Base-by-base conservation (phyloP, 768 basidiomycete genomes). In the Cubamyces lactineus region DNA sequence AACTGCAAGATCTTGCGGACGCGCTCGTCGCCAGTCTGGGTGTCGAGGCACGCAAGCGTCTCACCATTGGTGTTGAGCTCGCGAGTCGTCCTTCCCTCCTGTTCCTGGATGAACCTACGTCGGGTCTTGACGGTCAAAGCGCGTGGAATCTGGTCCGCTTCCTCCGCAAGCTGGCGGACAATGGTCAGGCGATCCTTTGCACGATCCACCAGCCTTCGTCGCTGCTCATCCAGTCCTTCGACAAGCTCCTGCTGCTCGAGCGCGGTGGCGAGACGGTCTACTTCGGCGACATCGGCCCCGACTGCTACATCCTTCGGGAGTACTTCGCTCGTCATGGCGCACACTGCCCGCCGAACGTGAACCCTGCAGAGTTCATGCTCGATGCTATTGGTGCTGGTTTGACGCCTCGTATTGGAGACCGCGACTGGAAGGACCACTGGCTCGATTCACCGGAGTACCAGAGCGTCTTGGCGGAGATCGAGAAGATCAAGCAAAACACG, bases 341-440 rank as follows among this genome's bases (percentile, higher is more conserved):
- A 0, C 63, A 73, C 28, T 94, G 92, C 72, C 91, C 92, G 3
- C 50, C 83, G 0, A 87, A 88, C 63, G 86, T 87, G 69, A 96
- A 96, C 72, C 92, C 91, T 4, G 84, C 83, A 9, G 84, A 73
- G 73, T 91, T 84, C 67, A 88, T 90, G 86, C 80, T 94, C 3
- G 88, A 91, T 57, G 91, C 87, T n/a, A 94, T 94, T 61, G 93
- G 94, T 63, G 91, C 92, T 57, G 92, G 92, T 52, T 81, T 90
- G 47, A 80, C 87, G 12, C 82, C 88, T 0, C 81, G 86, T 50
- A 80, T 92, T 40, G 90, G 90, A 1, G 82, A 88, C 57, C 84
- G 86, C 34, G 94, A 96, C 69, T 96, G 94, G 94, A 86, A 86
- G 57, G 86, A 92, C 63, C 78, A 93, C 51, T 96, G 94, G 94